These are phyloP conservation scores for Nicotiana obtusifolia DNA, from an alignment of 257 asterid species.

Conservation along the genomic window DNA sequence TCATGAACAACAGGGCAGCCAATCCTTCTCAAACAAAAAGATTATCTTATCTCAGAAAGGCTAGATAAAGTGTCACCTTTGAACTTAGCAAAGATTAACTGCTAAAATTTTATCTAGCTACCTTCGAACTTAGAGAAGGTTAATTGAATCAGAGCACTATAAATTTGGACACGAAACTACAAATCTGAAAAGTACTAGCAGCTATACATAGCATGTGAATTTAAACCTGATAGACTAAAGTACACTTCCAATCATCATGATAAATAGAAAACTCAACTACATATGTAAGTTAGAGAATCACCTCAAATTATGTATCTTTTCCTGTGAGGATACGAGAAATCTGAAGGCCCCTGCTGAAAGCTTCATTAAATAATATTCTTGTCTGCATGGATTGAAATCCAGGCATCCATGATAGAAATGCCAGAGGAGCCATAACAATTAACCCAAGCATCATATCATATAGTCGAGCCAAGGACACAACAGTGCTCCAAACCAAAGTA, in stretches of 20 bases:
- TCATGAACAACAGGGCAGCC: neutral
- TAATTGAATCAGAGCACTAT: neutral
- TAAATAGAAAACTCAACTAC: neutral
- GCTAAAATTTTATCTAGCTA: too few species aligned
- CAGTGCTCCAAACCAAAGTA: conserved; percentile 78
- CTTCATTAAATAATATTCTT: conserved; percentile 80
- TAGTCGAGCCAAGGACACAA: conserved; percentile 81
- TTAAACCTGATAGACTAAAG: neutral
- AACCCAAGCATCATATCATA: conserved; percentile 84
- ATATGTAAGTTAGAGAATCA: conserved; percentile 10
- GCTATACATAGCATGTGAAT: neutral
- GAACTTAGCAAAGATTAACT: too few species aligned
- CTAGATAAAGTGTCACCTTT: neutral
- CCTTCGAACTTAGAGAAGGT: neutral
- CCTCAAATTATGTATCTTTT: conserved; percentile 53
- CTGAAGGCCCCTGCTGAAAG: conserved; percentile 92
- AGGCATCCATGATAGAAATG: conserved; percentile 90
- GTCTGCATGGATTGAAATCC: conserved; percentile 92
- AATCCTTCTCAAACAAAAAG: neutral
- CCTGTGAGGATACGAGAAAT: conserved; percentile 86
- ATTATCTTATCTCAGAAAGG: neutral
- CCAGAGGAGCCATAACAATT: conserved; percentile 84
- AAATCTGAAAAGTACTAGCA: neutral
- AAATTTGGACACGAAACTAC: neutral
- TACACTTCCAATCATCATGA: conserved; percentile 1